Evolutionary conservation across 2,329 filamentous ascomycete genomes (phyloP), one percentile per base, ranked within the genome.

Genomic region (Coccinonectria pachysandricola): DNA sequence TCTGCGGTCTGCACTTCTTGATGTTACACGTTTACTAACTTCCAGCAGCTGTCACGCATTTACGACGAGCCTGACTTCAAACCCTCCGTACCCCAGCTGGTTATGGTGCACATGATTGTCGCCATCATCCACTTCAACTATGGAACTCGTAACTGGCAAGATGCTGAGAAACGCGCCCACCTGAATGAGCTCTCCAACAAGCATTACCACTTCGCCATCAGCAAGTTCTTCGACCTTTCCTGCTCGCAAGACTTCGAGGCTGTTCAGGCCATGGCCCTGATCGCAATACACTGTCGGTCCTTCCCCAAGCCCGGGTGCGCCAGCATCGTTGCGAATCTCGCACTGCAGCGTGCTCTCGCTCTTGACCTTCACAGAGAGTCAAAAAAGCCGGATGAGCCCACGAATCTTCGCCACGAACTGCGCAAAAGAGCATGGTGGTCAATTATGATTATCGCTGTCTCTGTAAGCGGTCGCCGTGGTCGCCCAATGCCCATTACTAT

Each of bases 231-330:
- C 35, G 62, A 82, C 24, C 57, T 92, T 4, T 54, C 72, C 9
- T 61, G 61, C 5, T 71, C 73, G 11, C 70, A 70, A 30, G 73
- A 71, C 0, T 54, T 86, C 9, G 60, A 72, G 23, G 72, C 82
- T 26, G 64, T 86, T 6, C 82, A 91, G 50, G 83, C 80, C 4
- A 52, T 91, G 43, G 64, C 75, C 8, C 59, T 91, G 55, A 72
- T 92, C 11, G 75, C 75, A 32, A 56, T 71, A 3, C 80, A 88
- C 48, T 69, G 83, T 4, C 74, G 84, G 32, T 75, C 74, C 26
- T 86, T 91, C 32, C 80, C 82, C 15, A 85, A 87, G 42, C 81
- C 84, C 1, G 81, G 80, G 8, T 74, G 78, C 21, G 80, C 78
- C 28, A 79, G 76, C 56, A 68, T 79, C 39, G 64, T 87, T 33